These are phyloP conservation scores for Glonium stellatum DNA, from an alignment of 495 filamentous ascomycete species.

Conservation along the genomic window DNA sequence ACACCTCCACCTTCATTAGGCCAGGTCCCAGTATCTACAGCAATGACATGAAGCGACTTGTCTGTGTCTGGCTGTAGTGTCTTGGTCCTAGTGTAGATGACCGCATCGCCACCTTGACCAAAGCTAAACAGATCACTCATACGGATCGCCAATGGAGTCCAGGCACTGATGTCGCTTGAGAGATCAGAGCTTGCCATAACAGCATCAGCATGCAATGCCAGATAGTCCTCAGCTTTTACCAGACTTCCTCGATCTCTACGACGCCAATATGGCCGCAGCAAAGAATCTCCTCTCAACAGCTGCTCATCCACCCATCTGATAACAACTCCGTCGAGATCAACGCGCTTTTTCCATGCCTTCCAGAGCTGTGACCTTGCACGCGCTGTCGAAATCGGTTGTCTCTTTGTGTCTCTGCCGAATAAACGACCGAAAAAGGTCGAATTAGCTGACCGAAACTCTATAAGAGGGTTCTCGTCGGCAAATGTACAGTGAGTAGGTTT, in stretches of 20 bases:
- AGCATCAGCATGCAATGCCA: slow-evolving; percentile 50
- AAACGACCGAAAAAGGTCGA: slow-evolving; percentile 44
- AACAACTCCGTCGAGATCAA: slow-evolving; percentile 54
- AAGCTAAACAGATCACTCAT: slow-evolving; percentile 58
- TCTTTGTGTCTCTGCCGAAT: slow-evolving; percentile 45
- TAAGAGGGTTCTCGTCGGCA: slow-evolving; percentile 50
- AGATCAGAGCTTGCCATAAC: slow-evolving; percentile 57
- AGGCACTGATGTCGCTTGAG: slow-evolving; percentile 51
- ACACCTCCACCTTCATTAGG: slow-evolving; percentile 61
- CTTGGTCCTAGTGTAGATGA: slow-evolving; percentile 40
- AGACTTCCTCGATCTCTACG: slow-evolving; percentile 51
- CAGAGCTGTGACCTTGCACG: slow-evolving; percentile 54
- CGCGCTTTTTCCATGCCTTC: slow-evolving; percentile 56
- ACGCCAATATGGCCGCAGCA: slow-evolving; percentile 53
- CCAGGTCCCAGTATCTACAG: slow-evolving; percentile 59
- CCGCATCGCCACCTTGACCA: slow-evolving; percentile 55
- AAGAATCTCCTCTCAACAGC: slow-evolving; percentile 48
- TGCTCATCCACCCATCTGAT: slow-evolving; percentile 59
- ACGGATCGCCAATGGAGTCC: slow-evolving; percentile 56
- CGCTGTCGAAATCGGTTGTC: slow-evolving; percentile 51
- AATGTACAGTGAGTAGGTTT: slow-evolving; percentile 52
- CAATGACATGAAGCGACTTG: slow-evolving; percentile 53
- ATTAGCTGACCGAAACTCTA: slow-evolving; percentile 44
- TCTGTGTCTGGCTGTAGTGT: slow-evolving; percentile 46
- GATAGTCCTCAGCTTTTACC: slow-evolving; percentile 46